A percentile compares a stretch with the other conserved stretches of the same genome.
Evolutionary conservation across 2,329 filamentous ascomycete genomes (phyloP).

Genomic region (Venturia nashicola): DNA sequence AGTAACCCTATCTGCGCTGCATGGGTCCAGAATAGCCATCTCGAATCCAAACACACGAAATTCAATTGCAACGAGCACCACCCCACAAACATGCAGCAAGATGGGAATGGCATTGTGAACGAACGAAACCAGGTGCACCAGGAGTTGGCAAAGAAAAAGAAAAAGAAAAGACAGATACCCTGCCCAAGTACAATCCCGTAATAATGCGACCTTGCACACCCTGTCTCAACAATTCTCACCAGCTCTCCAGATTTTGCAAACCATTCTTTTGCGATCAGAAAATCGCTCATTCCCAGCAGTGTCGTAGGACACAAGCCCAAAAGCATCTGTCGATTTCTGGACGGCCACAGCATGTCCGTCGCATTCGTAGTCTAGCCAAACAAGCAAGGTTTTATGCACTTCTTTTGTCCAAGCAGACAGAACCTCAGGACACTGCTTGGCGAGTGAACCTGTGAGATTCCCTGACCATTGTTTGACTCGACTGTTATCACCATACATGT

Average conservation of each 20-base stretch:
- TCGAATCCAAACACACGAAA: no score
- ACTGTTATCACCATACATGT: not conserved
- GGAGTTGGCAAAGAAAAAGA: not conserved
- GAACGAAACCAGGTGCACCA: not conserved
- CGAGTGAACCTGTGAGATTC: not conserved
- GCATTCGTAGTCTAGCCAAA: not conserved
- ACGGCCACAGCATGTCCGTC: not conserved
- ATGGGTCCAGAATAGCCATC: no score
- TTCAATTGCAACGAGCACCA: not conserved
- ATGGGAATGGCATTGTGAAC: not conserved
- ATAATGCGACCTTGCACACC: not conserved
- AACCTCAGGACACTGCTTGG: not conserved
- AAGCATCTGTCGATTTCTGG: not conserved
- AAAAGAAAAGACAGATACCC: not conserved
- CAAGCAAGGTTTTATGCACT: not conserved
- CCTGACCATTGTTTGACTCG: not conserved
- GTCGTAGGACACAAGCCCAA: not conserved
- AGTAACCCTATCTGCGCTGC: no score
- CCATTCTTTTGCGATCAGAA: no score
- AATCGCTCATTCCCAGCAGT: not conserved
- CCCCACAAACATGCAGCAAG: not conserved
- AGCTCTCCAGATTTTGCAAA: not conserved
- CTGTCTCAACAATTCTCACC: not conserved
- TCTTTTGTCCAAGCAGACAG: not conserved
- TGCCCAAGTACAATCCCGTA: not conserved